A percentile compares a stretch with the other conserved stretches of the same genome.
Evolutionary conservation across 306 rosid species (phyloP).

Genomic region (Dryas octopetala): DNA sequence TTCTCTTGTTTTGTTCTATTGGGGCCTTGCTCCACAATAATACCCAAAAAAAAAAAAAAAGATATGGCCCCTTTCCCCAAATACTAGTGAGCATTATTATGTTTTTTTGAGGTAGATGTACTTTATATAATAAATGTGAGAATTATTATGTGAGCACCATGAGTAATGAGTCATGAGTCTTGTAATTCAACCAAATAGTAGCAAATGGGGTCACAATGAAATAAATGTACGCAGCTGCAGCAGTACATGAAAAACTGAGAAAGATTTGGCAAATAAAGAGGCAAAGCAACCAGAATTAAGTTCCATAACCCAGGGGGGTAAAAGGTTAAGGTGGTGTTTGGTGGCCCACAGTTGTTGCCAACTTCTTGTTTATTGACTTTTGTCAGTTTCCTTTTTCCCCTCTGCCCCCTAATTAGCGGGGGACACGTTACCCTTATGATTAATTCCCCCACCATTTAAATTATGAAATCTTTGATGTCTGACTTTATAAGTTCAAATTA

Average conservation of each 20-base stretch:
- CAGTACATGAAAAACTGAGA: neutral
- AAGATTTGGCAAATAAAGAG: conserved; percentile 13
- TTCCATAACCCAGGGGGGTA: conserved; percentile 6
- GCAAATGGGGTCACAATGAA: conserved; percentile 20
- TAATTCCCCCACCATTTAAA: neutral
- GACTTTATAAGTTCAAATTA: conserved; percentile 3
- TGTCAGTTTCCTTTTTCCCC: conserved; percentile 2
- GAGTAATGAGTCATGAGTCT: neutral
- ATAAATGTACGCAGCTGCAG: neutral
- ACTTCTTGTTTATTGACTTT: conserved; percentile 14
- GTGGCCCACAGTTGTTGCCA: conserved; percentile 9
- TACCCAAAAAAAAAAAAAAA: too few species aligned
- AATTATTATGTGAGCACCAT: too few species aligned
- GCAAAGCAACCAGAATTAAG: conserved; percentile 36
- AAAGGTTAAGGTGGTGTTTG: conserved; percentile 4
- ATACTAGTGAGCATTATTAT: too few species aligned
- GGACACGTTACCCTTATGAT: conserved; percentile 45
- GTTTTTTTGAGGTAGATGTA: too few species aligned
- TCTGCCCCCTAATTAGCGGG: conserved; percentile 17
- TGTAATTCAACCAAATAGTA: conserved; percentile 5
- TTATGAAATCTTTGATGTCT: neutral
- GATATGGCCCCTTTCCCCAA: too few species aligned
- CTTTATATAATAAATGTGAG: too few species aligned
- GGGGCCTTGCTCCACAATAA: too few species aligned
- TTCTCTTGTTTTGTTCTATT: too few species aligned